Base-by-base conservation (phyloP, 2,329 filamentous ascomycete species). In the Penicillium sp. region DNA sequence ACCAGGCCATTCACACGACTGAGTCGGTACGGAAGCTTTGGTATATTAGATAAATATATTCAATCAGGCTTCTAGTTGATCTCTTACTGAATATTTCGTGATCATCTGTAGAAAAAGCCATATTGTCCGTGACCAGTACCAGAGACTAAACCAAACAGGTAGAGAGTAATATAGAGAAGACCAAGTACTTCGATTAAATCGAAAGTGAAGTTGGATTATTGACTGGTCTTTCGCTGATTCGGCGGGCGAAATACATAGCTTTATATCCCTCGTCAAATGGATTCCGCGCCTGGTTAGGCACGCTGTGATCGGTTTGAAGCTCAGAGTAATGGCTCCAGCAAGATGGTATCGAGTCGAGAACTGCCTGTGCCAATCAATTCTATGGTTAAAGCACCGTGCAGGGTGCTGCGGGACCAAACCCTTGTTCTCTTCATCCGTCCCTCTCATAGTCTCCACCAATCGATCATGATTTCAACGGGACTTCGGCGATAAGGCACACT, bases 261-360 rank as follows among this genome's bases (percentile, higher is more conserved):
- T 59, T 57, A 59, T 59, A 62, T 45, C 60, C 59, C 53, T 58
- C 53, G 33, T 51, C 48, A n/a, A 40, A 55, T 35, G 40, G 40
- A 59, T 51, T n/a, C n/a, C 35, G 59, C 42, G 57, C 57, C 60
- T 57, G 30, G 49, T 33, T n/a, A n/a, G n/a, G n/a, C n/a, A n/a
- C n/a, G n/a, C n/a, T n/a, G n/a, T n/a, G n/a, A n/a, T n/a, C n/a
- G n/a, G n/a, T n/a, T n/a, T n/a, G n/a, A n/a, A n/a, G n/a, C n/a
- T 51, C 48, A 55, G 61, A 10, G 46, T 43, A 54, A 58, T 52
- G 53, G 57, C 48, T 52, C 40, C 33, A n/a, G 19, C 49, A 59
- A 4, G 53, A 38, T 57, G 6, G 40, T n/a, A 59, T 59, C 40
- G 42, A 52, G 48, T 55, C 35, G 14, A 59, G 60, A 51, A 30